Evolutionary conservation across 148 eudicot genomes (phyloP), one percentile per base, ranked within the genome.

Genomic region (Arctostaphylos glauca): DNA sequence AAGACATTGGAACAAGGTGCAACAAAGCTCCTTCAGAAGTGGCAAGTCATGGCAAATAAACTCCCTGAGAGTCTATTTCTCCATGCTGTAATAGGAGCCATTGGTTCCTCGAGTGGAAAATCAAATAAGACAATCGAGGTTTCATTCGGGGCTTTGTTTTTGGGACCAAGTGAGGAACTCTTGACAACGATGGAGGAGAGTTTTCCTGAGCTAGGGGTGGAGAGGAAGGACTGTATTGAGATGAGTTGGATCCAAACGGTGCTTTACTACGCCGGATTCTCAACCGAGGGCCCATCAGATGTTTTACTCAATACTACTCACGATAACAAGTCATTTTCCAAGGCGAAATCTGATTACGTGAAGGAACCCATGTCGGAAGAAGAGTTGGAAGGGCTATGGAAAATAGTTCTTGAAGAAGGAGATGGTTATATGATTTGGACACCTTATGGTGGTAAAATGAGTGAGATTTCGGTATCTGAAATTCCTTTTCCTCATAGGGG

Each of bases 401-500:
- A 77, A 82, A 87, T 73, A 31, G 86, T 89, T 87, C 81, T 85
- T 10, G 86, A 87, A 66, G 48, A 87, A 4, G 78, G 81, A 44
- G 62, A 43, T n/a, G 89, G 86, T 25, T 25, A n/a, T 4, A 43
- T 89, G 72, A 56, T 83, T 2, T 87, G 87, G 71, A 85, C 79
- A 53, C 91, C 91, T 2, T 87, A 85, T 5, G 91, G 91, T 15
- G 89, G 91, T 15, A 76, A 46, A 43, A 87, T 89, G 91, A 78
- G 78, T 6, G 85, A 83, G 58, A 83, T 89, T 49, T 16, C 89
- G 0, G 14, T 81, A 4, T 80, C 77, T 13, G 87, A 75, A 25
- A 89, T 77, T 31, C 91, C 91, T 10, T 85, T 85, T 12, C 89
- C 91, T 5, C 89, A 87, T 19, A 41, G 88, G 76, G 86, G 85